Evolutionary conservation across 257 asterid genomes (phyloP).

Genomic region (Solanum virginianum): DNA sequence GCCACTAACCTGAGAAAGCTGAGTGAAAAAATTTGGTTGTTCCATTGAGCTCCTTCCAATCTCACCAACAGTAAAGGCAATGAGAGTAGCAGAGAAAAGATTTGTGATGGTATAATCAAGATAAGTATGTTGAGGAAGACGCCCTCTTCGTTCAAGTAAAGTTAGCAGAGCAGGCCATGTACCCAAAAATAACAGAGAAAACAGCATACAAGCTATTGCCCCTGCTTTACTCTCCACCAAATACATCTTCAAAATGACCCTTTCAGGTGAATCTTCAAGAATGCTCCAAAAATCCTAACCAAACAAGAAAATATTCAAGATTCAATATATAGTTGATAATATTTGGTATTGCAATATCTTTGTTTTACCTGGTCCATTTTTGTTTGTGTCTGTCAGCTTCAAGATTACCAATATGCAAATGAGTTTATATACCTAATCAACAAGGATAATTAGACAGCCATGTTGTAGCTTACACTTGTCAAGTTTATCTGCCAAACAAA

Average conservation of each 20-base stretch:
- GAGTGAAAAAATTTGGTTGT: conserved; percentile 56
- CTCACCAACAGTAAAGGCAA: conserved; percentile 85
- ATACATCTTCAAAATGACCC: conserved; percentile 44
- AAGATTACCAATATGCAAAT: background rate
- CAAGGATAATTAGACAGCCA: background rate
- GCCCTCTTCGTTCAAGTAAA: conserved; percentile 80
- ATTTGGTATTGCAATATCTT: background rate
- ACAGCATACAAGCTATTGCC: conserved; percentile 80
- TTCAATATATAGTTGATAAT: background rate
- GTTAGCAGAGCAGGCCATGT: conserved; percentile 95
- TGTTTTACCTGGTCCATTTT: background rate
- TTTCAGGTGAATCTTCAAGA: conserved; percentile 4
- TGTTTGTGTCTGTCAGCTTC: background rate
- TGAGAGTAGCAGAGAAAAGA: conserved; percentile 67
- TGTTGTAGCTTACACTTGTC: background rate
- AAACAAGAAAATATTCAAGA: background rate
- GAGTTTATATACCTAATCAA: background rate
- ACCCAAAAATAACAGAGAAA: conserved; percentile 61
- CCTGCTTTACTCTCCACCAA: conserved; percentile 89
- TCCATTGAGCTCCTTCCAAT: conserved; percentile 42
- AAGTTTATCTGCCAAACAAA: background rate
- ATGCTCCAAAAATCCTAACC: conserved; percentile 24
- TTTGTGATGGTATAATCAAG: conserved; percentile 86
- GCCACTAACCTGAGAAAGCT: conserved; percentile 56
- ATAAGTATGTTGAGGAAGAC: conserved; percentile 92